Evolutionary conservation across 768 basidiomycete genomes (phyloP).

Genomic region (Calocera cornea): DNA sequence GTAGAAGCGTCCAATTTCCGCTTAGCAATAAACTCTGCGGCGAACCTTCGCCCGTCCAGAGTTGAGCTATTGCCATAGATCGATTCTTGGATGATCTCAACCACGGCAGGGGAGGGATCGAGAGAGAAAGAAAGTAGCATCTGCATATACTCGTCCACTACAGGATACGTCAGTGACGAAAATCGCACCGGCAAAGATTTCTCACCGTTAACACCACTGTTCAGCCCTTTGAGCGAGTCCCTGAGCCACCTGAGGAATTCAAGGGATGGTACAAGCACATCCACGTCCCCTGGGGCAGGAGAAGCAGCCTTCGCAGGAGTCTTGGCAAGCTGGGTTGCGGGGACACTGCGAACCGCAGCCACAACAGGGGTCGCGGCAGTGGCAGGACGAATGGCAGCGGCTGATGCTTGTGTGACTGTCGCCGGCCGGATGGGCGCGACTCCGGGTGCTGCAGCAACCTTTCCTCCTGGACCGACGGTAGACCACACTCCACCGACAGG

Average conservation of each 20-base stretch:
- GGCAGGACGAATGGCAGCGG: constrained; percentile 29
- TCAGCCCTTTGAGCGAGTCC: constrained; percentile 58
- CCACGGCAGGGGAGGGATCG: constrained; percentile 66
- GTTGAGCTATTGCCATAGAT: constrained; percentile 93
- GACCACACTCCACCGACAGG: constrained; percentile 49
- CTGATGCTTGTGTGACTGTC: constrained; percentile 21
- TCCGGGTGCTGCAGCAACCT: constrained; percentile 28
- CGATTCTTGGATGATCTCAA: constrained; percentile 87
- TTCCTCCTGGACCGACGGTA: constrained; percentile 71
- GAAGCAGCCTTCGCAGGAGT: constrained; percentile 16
- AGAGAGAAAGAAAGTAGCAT: constrained; percentile 92
- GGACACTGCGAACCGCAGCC: constrained; percentile 24
- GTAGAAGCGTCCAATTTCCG: constrained; percentile 67
- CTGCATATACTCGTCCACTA: constrained; percentile 91
- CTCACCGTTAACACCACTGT: constrained; percentile 54
- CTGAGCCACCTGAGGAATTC: constrained; percentile 90
- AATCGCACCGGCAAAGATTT: background rate
- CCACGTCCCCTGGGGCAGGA: constrained; percentile 38
- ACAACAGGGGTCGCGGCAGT: constrained; percentile 26
- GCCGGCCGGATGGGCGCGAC: constrained; percentile 22
- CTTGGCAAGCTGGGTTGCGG: constrained; percentile 15
- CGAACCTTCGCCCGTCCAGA: constrained; percentile 88
- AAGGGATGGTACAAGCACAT: constrained; percentile 50
- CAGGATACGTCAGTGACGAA: background rate
- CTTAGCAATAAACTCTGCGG: constrained; percentile 75